phyloP scores from a whole-genome alignment of 495 filamentous ascomycete genomes.

The Xylaria sp. region DNA sequence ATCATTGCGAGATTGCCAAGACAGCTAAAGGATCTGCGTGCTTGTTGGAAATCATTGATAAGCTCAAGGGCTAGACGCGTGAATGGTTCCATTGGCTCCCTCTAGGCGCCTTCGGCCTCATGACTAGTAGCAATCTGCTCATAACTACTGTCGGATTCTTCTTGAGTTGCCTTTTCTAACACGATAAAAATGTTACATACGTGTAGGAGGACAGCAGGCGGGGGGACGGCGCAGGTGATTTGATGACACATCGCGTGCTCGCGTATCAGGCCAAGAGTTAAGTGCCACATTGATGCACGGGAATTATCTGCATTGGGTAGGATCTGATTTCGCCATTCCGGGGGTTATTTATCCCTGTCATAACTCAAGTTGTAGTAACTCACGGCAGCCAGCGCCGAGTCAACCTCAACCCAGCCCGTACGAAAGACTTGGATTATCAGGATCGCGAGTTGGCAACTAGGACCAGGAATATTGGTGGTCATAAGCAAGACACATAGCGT shows the following conservation, averaged over 20 bases:
- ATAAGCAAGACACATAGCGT: background rate
- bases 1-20: constrained; percentile 10
- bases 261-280: background rate
- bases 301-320: constrained; percentile 8
- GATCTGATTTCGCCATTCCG: constrained; percentile 4
- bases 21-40: background rate
- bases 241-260: constrained; percentile 20
- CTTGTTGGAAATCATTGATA: constrained; percentile 20
- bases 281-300: background rate
- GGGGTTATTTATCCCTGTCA: background rate
- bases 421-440: background rate
- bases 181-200: constrained; percentile 14
- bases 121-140: constrained; percentile 12
- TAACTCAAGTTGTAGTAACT: background rate
- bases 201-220: background rate
- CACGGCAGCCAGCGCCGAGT: constrained; percentile 1
- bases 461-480: background rate
- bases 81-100: constrained; percentile 18
- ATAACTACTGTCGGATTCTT: background rate
- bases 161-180: constrained; percentile 20
- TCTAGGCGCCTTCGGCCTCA: background rate
- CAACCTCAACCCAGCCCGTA: too few relatives aligned
- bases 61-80: background rate
- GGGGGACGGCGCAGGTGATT: constrained; percentile 6
- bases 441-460: background rate